Evolutionary conservation across 257 asterid genomes (phyloP).

Genomic region (Forsythia viridissima): DNA sequence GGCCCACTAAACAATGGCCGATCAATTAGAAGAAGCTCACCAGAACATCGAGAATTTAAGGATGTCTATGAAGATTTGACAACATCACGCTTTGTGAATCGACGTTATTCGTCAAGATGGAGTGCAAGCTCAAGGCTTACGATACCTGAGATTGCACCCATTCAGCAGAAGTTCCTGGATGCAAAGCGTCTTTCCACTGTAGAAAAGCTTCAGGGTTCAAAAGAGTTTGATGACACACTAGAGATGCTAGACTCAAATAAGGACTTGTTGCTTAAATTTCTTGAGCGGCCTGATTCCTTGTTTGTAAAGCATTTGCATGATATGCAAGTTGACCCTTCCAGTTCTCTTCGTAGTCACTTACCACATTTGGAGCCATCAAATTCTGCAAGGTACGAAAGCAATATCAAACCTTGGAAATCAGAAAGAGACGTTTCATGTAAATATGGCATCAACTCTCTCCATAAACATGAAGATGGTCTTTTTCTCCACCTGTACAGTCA

Average conservation of each 20-base stretch:
- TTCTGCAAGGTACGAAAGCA: slow-evolving; percentile 44
- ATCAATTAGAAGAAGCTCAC: slow-evolving; percentile 43
- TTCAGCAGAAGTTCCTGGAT: slow-evolving; percentile 53
- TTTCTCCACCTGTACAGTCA: slow-evolving; percentile 53
- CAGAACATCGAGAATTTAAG: slow-evolving; percentile 63
- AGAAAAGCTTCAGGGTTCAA: slow-evolving; percentile 49
- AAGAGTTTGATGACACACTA: slow-evolving; percentile 47
- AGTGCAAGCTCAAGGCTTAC: slow-evolving; percentile 46
- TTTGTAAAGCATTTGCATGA: slow-evolving; percentile 52
- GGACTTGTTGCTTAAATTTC: slow-evolving; percentile 51
- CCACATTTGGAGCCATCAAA: slow-evolving; percentile 54
- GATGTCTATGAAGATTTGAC: slow-evolving; percentile 90
- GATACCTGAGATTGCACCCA: slow-evolving; percentile 53
- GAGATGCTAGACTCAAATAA: slow-evolving; percentile 56
- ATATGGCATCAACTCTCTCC: slow-evolving; percentile 35
- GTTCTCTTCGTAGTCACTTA: slow-evolving; percentile 41
- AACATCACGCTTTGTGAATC: slow-evolving; percentile 65
- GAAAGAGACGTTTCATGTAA: slow-evolving; percentile 39
- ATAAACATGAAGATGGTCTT: slow-evolving; percentile 73
- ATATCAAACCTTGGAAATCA: slow-evolving; percentile 49
- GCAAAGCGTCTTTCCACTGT: slow-evolving; percentile 52
- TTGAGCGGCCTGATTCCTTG: slow-evolving; percentile 46
- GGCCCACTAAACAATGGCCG: slow-evolving; percentile 33
- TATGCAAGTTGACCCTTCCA: slow-evolving; percentile 41
- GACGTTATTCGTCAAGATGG: slow-evolving; percentile 69